These are phyloP conservation scores for Carex myosuroides DNA, from an alignment of 176 grass and related monocot species.

Conservation along the genomic window DNA sequence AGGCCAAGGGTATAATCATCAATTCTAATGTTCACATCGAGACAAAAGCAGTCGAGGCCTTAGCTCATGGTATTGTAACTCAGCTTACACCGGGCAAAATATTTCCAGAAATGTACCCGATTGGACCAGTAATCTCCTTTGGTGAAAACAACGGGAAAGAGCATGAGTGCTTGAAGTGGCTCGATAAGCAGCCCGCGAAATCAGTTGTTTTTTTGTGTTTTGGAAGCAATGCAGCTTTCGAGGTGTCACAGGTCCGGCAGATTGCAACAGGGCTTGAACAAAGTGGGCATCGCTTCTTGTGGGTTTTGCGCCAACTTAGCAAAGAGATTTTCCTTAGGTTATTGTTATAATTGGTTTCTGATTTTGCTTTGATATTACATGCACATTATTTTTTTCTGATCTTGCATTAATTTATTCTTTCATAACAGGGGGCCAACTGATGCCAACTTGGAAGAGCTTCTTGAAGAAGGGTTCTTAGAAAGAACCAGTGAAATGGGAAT, in stretches of 20 bases:
- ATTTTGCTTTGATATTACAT: not conserved
- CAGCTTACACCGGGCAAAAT: not conserved
- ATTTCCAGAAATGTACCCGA: not conserved
- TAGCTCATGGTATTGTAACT: not conserved
- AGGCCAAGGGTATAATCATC: conserved; percentile 33
- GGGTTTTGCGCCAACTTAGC: not conserved
- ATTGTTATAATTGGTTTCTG: not conserved
- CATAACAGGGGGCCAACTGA: not conserved
- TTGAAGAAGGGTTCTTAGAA: not conserved
- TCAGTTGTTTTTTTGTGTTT: conserved; percentile 12
- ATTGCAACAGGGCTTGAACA: not conserved
- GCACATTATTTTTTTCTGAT: not conserved
- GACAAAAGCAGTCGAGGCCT: not conserved
- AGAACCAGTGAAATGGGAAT: conserved; percentile 4
- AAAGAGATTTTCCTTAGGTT: not conserved
- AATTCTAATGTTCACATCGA: conserved; percentile 32
- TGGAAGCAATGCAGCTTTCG: not conserved
- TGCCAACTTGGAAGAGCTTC: conserved; percentile 3
- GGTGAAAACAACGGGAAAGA: not conserved
- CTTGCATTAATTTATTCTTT: not conserved
- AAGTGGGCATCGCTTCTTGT: conserved; percentile 15
- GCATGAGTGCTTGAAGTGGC: conserved; percentile 11
- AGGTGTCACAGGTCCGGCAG: not conserved
- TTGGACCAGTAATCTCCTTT: not conserved
- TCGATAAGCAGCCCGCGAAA: not conserved